Percentiles rank a stretch among this genome's conserved stretches.
phyloP scores from a whole-genome alignment of 2,329 filamentous ascomycete species.

The Gliomastix tumulicola region DNA sequence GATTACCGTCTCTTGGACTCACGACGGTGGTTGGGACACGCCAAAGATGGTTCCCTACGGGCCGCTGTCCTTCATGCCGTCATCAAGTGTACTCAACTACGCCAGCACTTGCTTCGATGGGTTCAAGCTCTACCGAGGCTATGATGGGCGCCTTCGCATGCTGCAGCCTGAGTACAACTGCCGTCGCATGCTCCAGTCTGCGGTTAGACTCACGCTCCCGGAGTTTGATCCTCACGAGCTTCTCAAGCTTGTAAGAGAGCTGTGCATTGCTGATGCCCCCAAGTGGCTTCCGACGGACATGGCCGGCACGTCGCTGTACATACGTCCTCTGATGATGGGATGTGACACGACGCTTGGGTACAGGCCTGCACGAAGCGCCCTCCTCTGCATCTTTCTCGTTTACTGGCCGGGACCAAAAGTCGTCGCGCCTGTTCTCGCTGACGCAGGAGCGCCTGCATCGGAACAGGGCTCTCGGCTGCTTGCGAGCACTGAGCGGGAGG shows the following conservation, averaged over 20 bases:
- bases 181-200: slow-evolving; percentile 41
- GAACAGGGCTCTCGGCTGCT: neutral
- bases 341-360: slow-evolving; percentile 24
- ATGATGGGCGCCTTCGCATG: slow-evolving; percentile 55
- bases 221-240: slow-evolving; percentile 55
- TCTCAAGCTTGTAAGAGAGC: slow-evolving; percentile 54
- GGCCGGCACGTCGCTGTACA: slow-evolving; percentile 63
- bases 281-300: slow-evolving; percentile 66
- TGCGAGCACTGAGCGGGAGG: neutral
- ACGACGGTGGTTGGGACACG: slow-evolving; percentile 62
- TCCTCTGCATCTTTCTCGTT: neutral
- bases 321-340: slow-evolving; percentile 74
- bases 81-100: slow-evolving; percentile 64
- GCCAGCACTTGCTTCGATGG: slow-evolving; percentile 75
- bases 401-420: no score
- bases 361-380: neutral
- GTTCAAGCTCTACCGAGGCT: slow-evolving; percentile 63
- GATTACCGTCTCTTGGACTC: no score
- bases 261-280: slow-evolving; percentile 56
- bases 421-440: no score
- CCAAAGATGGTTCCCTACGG: slow-evolving; percentile 61
- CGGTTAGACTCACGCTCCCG: slow-evolving; percentile 56
- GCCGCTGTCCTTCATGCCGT: slow-evolving; percentile 60
- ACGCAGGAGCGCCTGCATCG: no score
- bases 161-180: slow-evolving; percentile 61